Conservation (phyloP, 805 yeast species). For the Yarrowia keelungensis region DNA sequence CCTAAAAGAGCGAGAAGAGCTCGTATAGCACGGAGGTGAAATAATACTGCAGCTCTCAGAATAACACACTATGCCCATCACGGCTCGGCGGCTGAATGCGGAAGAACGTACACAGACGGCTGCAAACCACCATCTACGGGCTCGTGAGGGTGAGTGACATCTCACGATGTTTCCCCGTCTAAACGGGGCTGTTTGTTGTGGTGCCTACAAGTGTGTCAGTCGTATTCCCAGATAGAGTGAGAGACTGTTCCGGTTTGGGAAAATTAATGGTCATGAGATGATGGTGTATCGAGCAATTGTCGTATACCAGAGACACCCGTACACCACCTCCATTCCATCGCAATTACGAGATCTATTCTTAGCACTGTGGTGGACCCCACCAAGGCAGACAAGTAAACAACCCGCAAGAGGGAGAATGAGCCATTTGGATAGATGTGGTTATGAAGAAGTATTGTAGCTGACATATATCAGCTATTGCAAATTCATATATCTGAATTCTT, state of each 20-base stretch:
- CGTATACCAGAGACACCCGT: no score
- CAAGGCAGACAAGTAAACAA: background rate
- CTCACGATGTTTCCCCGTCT: background rate
- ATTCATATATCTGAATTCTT: no score
- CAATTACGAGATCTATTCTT: background rate
- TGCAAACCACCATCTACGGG: constrained; percentile 15
- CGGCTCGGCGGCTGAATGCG: background rate
- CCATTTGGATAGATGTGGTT: no score
- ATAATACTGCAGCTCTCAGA: constrained; percentile 6
- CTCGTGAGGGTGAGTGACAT: background rate
- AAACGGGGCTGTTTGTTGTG: background rate
- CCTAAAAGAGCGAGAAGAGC: background rate
- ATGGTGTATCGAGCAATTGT: background rate
- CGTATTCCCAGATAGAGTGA: background rate
- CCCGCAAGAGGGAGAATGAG: no score
- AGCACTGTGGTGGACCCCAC: constrained; percentile 15
- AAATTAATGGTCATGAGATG: background rate
- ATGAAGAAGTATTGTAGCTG: no score
- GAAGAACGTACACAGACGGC: background rate
- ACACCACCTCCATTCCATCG: no score
- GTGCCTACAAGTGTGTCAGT: constrained; percentile 1
- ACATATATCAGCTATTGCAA: no score
- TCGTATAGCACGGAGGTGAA: background rate
- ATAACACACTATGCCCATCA: background rate
- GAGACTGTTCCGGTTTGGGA: no score